A percentile compares a stretch with the other conserved stretches of the same genome.
These are phyloP conservation scores for Trifolium pratense DNA, from an alignment of 306 rosid species.

Conservation along the genomic window DNA sequence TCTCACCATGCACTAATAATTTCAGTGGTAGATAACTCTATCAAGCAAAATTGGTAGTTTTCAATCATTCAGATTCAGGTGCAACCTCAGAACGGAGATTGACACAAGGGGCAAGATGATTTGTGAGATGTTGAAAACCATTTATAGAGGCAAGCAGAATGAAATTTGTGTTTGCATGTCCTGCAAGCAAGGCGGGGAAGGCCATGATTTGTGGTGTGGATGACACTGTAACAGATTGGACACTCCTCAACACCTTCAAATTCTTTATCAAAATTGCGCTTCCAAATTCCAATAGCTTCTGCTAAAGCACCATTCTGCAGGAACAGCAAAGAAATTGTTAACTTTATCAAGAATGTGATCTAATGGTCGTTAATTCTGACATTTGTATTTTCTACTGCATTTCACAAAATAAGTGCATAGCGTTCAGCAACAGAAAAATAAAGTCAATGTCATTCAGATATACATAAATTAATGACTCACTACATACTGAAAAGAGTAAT, in stretches of 20 bases:
- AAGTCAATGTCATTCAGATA: slow-evolving; percentile 25
- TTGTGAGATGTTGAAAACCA: slow-evolving; percentile 98
- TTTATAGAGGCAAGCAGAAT: slow-evolving; percentile 88
- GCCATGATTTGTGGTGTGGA: slow-evolving; percentile 87
- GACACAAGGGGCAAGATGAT: slow-evolving; percentile 94
- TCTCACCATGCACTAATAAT: slow-evolving; percentile 27
- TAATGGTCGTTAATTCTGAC: slow-evolving; percentile 11
- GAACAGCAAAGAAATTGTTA: slow-evolving; percentile 41
- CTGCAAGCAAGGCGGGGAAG: slow-evolving; percentile 95
- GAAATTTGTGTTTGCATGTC: slow-evolving; percentile 99
- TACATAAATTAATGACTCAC: slow-evolving; percentile 4
- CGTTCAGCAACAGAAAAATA: neutral
- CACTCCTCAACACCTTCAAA: slow-evolving; percentile 99
- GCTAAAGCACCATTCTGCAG: slow-evolving; percentile 96
- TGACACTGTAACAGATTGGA: slow-evolving; percentile 95
- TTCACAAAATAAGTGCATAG: slow-evolving; percentile 15
- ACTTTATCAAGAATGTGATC: slow-evolving; percentile 10
- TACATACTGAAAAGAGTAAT: slow-evolving; percentile 3
- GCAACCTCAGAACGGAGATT: slow-evolving; percentile 79
- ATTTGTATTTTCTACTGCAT: slow-evolving; percentile 5
- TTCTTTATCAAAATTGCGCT: slow-evolving; percentile 92
- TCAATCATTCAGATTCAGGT: neutral
- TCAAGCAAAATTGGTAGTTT: slow-evolving; percentile 37
- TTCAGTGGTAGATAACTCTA: slow-evolving; percentile 20
- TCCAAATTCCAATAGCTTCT: slow-evolving; percentile 94